Conservation (phyloP, 805 yeast species). For the Saturnispora galanensis region DNA sequence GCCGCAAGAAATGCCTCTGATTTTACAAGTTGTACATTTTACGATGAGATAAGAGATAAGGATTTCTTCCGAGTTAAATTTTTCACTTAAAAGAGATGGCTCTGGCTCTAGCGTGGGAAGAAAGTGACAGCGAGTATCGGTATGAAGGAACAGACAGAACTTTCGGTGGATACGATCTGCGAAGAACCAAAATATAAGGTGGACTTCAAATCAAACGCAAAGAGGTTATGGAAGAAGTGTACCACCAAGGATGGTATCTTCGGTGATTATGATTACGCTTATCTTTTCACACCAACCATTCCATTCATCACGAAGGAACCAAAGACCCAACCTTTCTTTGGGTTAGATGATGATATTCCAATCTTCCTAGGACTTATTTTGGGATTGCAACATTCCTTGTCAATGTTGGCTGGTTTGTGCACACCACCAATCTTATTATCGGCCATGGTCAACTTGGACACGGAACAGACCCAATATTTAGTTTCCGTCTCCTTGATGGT, state of each 20-base stretch:
- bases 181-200: too few species aligned
- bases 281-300: slow-evolving; percentile 67
- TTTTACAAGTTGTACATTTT: too few species aligned
- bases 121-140: too few species aligned
- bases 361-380: slow-evolving; percentile 61
- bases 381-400: slow-evolving; percentile 79
- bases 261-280: slow-evolving; percentile 79
- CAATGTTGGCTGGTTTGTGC: slow-evolving; percentile 89
- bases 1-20: too few species aligned
- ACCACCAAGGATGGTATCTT: slow-evolving; percentile 72
- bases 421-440: slow-evolving; percentile 76
- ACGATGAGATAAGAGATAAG: too few species aligned
- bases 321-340: slow-evolving; percentile 71
- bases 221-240: slow-evolving; percentile 15
- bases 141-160: too few species aligned
- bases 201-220: not conserved
- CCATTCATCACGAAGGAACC: slow-evolving; percentile 47
- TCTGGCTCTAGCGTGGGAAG: too few species aligned
- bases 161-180: too few species aligned
- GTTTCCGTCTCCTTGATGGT: slow-evolving; percentile 66
- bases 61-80: too few species aligned
- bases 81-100: too few species aligned
- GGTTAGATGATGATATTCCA: slow-evolving; percentile 73
- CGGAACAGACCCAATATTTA: slow-evolving; percentile 44
- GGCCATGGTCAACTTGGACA: slow-evolving; percentile 46